Evolutionary conservation across 1,284 basidiomycete species (phyloP), one percentile per base, ranked within the genome.

Genomic region (Austroboletus olivaceoglutinosus): DNA sequence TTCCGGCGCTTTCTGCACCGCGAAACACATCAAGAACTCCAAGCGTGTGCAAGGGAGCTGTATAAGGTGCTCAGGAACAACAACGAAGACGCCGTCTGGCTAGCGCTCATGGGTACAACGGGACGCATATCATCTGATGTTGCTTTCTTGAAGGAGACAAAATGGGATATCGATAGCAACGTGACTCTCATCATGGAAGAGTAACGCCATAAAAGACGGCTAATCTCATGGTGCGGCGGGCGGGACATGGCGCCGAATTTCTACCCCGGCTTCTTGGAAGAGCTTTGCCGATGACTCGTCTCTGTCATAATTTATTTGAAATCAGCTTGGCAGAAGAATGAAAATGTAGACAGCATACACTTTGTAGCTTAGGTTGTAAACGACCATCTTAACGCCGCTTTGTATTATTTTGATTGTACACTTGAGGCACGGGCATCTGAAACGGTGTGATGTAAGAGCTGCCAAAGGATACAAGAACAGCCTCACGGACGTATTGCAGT

Each of bases 321-420:
- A 40, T 37, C 45, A 22, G 27, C 18, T 38, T 34, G 27, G 40
- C 38, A 45, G 19, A 30, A 40, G 36, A 31, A 46, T n/a, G 22
- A 27, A 10, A 22, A 19, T 18, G 15, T 21, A 40, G 23, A 54
- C 37, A 59, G n/a, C 84, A 63, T 71, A 94, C 93, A 98, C 91
- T 75, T 91, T 93, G 72, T 99, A 99, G 53, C 86, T 88, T 48
- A 98, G 75, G 70, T 96, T 96, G 69, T 99, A 99, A 6, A 99
- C 91, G 10, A 99, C 96, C 58, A 89, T 89, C 53, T 81, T 85
- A 15, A 99, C 89, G 5, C 96, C 96, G 39, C 88, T 90, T 67
- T 99, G 96, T 22, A 95, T 92, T 58, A 99, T 98, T 70, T 99
- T 99, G 68, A 98, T 88, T 0, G 94, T 93, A 67, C 97, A 99